Evolutionary conservation across 2,329 filamentous ascomycete genomes (phyloP).

Genomic region (Sporothrix pseudoabietina): DNA sequence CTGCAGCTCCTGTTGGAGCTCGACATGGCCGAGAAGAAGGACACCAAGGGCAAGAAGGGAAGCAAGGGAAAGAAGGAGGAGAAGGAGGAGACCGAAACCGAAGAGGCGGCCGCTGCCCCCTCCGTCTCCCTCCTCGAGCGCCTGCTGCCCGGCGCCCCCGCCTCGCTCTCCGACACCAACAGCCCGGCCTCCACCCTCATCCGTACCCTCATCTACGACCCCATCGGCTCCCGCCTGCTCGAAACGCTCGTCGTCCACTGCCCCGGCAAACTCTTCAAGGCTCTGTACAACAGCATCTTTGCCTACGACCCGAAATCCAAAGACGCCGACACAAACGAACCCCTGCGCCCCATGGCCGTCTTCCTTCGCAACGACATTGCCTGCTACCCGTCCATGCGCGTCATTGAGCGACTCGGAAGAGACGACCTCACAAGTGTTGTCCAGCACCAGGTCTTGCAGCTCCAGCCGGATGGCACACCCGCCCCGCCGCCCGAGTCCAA

Average conservation of each 20-base stretch:
- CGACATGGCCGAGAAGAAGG: constrained; percentile 74
- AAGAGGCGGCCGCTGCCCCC: neutral
- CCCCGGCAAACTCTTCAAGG: constrained; percentile 89
- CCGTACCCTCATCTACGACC: constrained; percentile 84
- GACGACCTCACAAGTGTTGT: constrained; percentile 79
- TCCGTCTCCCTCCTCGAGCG: constrained; percentile 64
- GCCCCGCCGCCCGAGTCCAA: constrained; percentile 74
- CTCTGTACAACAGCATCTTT: constrained; percentile 77
- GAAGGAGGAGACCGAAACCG: constrained; percentile 34
- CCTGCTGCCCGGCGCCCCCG: constrained; percentile 73
- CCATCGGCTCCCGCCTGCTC: constrained; percentile 84
- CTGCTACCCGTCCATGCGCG: constrained; percentile 79
- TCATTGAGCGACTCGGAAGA: constrained; percentile 80
- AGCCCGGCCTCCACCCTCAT: constrained; percentile 77
- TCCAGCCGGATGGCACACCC: constrained; percentile 64
- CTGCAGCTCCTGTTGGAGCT: constrained; percentile 88
- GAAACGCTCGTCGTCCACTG: constrained; percentile 81
- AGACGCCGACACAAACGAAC: neutral
- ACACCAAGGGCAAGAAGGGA: constrained; percentile 55
- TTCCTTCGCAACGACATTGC: constrained; percentile 89
- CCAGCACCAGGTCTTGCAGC: constrained; percentile 61
- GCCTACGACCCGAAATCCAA: constrained; percentile 58
- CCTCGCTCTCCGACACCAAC: constrained; percentile 70
- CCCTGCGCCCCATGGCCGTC: constrained; percentile 59
- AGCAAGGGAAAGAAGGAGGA: constrained; percentile 47